Base-by-base conservation (phyloP, 768 basidiomycete genomes). In the Tylopilus plumbeoviolaceoides region DNA sequence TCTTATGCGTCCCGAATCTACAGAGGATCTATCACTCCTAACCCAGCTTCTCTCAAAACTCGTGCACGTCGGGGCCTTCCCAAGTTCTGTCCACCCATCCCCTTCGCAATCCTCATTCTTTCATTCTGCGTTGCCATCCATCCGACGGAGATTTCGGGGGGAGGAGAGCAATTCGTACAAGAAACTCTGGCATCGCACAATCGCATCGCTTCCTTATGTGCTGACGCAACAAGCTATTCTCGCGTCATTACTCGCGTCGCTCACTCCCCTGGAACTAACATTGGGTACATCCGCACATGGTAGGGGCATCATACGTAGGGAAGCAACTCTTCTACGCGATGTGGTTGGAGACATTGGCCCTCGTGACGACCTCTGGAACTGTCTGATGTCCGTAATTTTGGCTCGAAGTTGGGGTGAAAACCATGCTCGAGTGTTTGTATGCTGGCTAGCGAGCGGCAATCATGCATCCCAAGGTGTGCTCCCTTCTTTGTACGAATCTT, bases 91-190 rank as follows among this genome's bases (percentile, higher is more conserved):
- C 4, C 79, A 82, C 7, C 67, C 68, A 7, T 68, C 79, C 3
- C 78, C 75, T n/a, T 81, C 82, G 0, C 86, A 86, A 51, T 75
- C 84, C 7, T 90, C 86, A 1, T 92, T 91, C 71, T 91, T 89
- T 68, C 65, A 69, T 25, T 64, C 74, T 3, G 74, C 72, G 4
- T 67, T 85, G 30, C 73, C 79, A 7, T 69, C 64, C 12, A 79
- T 90, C 41, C 79, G 78, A 27, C 41, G 51, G 20, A 73, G 74
- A 21, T 58, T 81, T 10, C 53, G 39, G 39, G 53, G 53, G 5
- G 49, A 55, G 36, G 62, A 65, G 15, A 47, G 51, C 11, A 40
- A 58, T 1, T 49, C 62, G 5, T 89, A 86, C 66, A 75, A 73
- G 28, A 58, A 60, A 17, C 67, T 75, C 27, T 89, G 85, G 85